Base-by-base conservation (phyloP, 1,284 basidiomycete species). In the Cryptococcus sp. region DNA sequence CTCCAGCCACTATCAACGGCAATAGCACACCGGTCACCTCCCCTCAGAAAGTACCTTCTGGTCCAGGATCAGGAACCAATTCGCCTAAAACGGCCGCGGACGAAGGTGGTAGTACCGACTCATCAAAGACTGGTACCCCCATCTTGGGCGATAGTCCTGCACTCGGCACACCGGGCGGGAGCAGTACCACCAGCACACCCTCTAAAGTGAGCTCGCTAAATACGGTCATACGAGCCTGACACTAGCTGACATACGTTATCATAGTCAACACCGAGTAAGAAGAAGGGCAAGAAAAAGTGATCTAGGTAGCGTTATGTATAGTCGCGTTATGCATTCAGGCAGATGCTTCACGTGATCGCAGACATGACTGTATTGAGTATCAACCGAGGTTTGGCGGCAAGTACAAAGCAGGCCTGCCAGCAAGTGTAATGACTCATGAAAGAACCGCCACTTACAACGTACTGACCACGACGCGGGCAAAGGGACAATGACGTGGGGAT, bases 281-380 rank as follows among this genome's bases (percentile, higher is more conserved):
- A 68, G 65, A 71, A 69, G 63, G 68, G 65, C 46, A 73, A 71
- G 64, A 72, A 72, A 54, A 71, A 71, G 62, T 65, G 17, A 17
- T 38, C 8, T 25, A 25, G 30, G 30, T 35, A 35, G 30, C 4
- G 8, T 8, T 35, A 35, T 35, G 30, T 35, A 35, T 8, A 35
- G 30, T 8, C 30, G 30, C 30, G 30, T 35, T 35, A 35, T 35
- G 30, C 30, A 35, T 35, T 5, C 30, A 35, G 30, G 30, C 30
- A 35, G 4, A 8, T 35, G 30, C 30, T 8, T 35, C 27, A 30
- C 27, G 4, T 10, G 27, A 10, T 30, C 8, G 13, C 30, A 35
- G 30, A 35, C 2, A 35, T 35, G 30, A 2, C 13, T 2, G 5
- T 35, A 3, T 8, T 8, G 13, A 35, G 30, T 35, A 35, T 5